Evolutionary conservation across 352 stramenopile species (phyloP), one percentile per base, ranked within the genome.

Genomic region (Globisporangium echinulatum): DNA sequence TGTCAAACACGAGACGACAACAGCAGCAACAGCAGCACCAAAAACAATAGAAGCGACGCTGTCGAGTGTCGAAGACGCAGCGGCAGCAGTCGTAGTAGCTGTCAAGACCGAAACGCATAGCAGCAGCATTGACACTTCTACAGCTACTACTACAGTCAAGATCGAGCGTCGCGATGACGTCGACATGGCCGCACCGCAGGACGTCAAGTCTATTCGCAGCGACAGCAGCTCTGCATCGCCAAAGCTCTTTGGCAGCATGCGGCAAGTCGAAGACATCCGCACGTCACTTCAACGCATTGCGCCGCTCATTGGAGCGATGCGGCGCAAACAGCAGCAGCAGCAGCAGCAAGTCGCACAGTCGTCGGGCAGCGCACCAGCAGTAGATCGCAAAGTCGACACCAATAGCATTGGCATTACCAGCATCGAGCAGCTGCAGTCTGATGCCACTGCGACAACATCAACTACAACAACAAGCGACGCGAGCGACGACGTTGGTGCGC

Each of bases 191-290:
- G 0, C 46, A 10, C 5, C 46, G 1, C 6, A n/a, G 6, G 46
- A 9, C 15, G 46, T 47, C 42, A 47, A 47, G 42, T 33, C 25
- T 33, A 33, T 33, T 33, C 1, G 25, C 13, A 14, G 37, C 54
- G 14, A 15, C 54, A 56, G 40, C 11, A 44, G 40, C 7, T 44
- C 7, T 14, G 11, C 40, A 8, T 44, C 40, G 11, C 11, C 40
- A 13, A 44, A 66, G 13, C 55, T 83, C 17, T 78, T 82, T 49
- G 72, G 74, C n/a, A 81, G 66, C 39, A 66, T 72, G 13, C 15
- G 64, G 1, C 52, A 74, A 42, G 65, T 60, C 25, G 74, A 85
- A 76, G 74, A 84, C 17, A 77, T 84, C 52, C 70, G 72, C 37
- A 79, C 74, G 40, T 85, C 75, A 1, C 66, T 85, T 53, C 52